Evolutionary conservation across 2,329 filamentous ascomycete species (phyloP).

Genomic region (Trichoderma koningii): DNA sequence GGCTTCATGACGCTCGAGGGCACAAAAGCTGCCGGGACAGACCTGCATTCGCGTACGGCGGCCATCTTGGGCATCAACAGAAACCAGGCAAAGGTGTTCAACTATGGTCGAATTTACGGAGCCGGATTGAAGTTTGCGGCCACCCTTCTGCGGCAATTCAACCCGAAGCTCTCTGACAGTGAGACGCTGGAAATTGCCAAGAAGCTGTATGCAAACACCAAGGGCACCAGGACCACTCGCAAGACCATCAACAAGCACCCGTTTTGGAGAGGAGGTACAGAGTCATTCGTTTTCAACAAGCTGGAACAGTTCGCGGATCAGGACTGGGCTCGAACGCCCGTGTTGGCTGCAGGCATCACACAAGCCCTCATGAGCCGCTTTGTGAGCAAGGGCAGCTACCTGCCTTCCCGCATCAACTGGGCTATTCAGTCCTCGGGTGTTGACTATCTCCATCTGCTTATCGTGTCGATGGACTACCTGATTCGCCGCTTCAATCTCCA

Average conservation of each 20-base stretch:
- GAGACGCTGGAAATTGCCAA: slow-evolving; percentile 76
- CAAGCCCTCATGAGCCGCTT: slow-evolving; percentile 89
- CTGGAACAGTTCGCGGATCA: slow-evolving; percentile 98
- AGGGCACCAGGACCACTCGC: slow-evolving; percentile 80
- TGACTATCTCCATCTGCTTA: slow-evolving; percentile 92
- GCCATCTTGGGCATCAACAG: slow-evolving; percentile 89
- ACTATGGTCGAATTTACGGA: slow-evolving; percentile 98
- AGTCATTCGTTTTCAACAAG: slow-evolving; percentile 98
- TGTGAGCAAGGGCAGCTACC: slow-evolving; percentile 85
- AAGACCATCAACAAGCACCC: slow-evolving; percentile 70
- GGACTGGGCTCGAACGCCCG: slow-evolving; percentile 84
- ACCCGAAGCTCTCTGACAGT: slow-evolving; percentile 76
- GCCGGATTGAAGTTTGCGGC: slow-evolving; percentile 92
- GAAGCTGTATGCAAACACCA: slow-evolving; percentile 84
- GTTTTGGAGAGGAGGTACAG: slow-evolving; percentile 96
- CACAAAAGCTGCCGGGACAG: slow-evolving; percentile 89
- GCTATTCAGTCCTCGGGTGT: slow-evolving; percentile 97
- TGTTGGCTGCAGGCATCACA: slow-evolving; percentile 92
- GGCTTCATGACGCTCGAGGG: slow-evolving; percentile 99
- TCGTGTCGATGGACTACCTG: slow-evolving; percentile 93
- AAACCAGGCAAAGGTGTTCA: slow-evolving; percentile 96
- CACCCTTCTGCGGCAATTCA: slow-evolving; percentile 89
- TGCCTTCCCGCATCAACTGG: slow-evolving; percentile 98
- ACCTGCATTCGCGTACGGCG: slow-evolving; percentile 92
- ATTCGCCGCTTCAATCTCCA: slow-evolving; percentile 80